Conservation (phyloP, 768 basidiomycete genomes). For the Zangia roseola region DNA sequence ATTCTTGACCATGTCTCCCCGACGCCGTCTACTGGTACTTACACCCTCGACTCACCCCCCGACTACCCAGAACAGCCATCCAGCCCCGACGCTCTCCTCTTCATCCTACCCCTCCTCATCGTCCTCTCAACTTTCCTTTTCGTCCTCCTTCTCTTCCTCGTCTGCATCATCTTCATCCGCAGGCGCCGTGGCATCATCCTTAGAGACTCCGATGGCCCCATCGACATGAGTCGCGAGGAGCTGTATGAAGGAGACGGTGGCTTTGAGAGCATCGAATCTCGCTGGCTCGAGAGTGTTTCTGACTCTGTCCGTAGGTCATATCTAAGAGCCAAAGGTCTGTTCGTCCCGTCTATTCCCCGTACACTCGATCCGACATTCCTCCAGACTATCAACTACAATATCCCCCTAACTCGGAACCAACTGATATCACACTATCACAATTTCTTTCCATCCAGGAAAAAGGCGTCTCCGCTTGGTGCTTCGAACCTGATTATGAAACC, state of each 20-base stretch:
- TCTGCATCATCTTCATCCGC: conserved; percentile 84
- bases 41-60: neutral
- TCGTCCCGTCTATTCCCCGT: neutral
- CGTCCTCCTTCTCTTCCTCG: conserved; percentile 86
- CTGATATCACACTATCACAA: conserved; percentile 97
- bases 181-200: conserved; percentile 74
- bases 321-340: conserved; percentile 81
- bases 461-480: conserved; percentile 98
- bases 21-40: neutral
- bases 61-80: conserved; percentile 26
- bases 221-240: conserved; percentile 92
- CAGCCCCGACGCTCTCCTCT: conserved; percentile 67
- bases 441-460: conserved; percentile 99
- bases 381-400: conserved; percentile 83
- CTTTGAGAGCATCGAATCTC: conserved; percentile 85
- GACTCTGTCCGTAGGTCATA: conserved; percentile 72
- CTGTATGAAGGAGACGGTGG: conserved; percentile 90
- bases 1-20: conserved; percentile 2
- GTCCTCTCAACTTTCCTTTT: conserved; percentile 91
- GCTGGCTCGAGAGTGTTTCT: conserved; percentile 85
- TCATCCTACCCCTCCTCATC: conserved; percentile 92
- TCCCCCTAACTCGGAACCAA: conserved; percentile 93
- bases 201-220: conserved; percentile 85
- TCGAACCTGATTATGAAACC: conserved; percentile 97
- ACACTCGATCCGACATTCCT: conserved; percentile 7